phyloP scores from a whole-genome alignment of 768 basidiomycete genomes.

The Pleurotus sapidus region DNA sequence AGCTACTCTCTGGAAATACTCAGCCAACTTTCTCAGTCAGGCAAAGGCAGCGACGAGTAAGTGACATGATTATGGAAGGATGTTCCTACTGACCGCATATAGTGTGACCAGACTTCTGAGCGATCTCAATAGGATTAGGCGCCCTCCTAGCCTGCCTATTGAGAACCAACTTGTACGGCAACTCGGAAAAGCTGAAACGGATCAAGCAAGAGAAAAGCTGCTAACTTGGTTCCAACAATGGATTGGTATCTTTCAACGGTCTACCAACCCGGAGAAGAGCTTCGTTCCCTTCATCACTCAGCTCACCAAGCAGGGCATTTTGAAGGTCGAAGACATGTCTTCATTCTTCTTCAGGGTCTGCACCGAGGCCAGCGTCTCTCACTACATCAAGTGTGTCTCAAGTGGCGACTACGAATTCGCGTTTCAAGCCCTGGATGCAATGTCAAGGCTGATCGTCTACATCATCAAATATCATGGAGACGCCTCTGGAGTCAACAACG shows the following conservation, averaged over 20 bases:
- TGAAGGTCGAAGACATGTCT: slow-evolving; percentile 94
- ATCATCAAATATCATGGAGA: slow-evolving; percentile 99
- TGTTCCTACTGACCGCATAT: slow-evolving; percentile 9
- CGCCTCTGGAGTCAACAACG: slow-evolving; percentile 87
- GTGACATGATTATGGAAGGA: slow-evolving; percentile 25
- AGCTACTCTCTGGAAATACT: slow-evolving; percentile 79
- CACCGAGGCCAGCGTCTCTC: slow-evolving; percentile 89
- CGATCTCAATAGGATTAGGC: slow-evolving; percentile 71
- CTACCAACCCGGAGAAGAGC: slow-evolving; percentile 87
- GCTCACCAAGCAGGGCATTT: slow-evolving; percentile 92
- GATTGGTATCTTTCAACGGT: slow-evolving; percentile 92
- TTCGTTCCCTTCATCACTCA: slow-evolving; percentile 98
- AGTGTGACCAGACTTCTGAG: slow-evolving; percentile 76
- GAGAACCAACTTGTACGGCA: slow-evolving; percentile 30
- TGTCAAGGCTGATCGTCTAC: slow-evolving; percentile 92
- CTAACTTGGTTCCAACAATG: slow-evolving; percentile 90
- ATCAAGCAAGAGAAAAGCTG: slow-evolving; percentile 72
- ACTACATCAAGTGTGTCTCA: slow-evolving; percentile 74
- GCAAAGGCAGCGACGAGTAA: slow-evolving; percentile 84
- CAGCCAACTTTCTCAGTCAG: slow-evolving; percentile 63
- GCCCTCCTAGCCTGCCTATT: slow-evolving; percentile 33
- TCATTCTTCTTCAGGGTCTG: slow-evolving; percentile 99
- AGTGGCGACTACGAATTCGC: slow-evolving; percentile 72
- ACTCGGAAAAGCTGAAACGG: slow-evolving; percentile 65
- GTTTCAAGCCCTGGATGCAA: slow-evolving; percentile 93